Evolutionary conservation across 148 eudicot genomes (phyloP), one percentile per base, ranked within the genome.

Genomic region (Persicaria tinctoria): DNA sequence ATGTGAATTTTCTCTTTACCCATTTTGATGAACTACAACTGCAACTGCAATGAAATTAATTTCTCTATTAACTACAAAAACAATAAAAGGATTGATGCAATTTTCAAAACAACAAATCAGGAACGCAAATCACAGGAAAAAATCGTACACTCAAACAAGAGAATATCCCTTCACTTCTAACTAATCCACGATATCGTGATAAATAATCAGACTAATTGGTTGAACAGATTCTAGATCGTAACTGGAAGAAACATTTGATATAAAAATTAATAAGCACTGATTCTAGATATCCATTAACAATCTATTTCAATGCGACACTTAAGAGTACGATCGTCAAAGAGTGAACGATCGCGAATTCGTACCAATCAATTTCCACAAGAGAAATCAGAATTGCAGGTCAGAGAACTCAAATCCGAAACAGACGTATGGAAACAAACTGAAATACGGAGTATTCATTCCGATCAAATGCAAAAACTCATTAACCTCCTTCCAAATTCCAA

Each of bases 1-100:
- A 82, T 82, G 70, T 79, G 85, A 73, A 70, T 23, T 74, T 76
- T 82, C 68, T 79, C 85, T 46, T 82, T 82, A 73, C 84, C 82
- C 85, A 82, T 79, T 81, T 16, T 55, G 60, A 55, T 12, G 20
- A 16, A n/a, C 60, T 55, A 55, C 13, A 55, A 55, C 18, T 55
- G 60, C 13, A 55, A 55, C 18, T 55, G 60, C 60, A 55, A 55
- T 5, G 7, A 14, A n/a, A 32, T 32, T 1, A 86, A 50, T 85
- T 76, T 41, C 84, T 5, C n/a, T 20, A 55, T 55, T 17, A 55
- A 23, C 20, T 7, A 50, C 11, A 32, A 32, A 32, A 32, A 32
- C 0, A 3, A 32, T 32, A 32, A 32, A 32, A 32, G 41, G 41
- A 32, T 32, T 2, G 41, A 32, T 2, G 41, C 53, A 50, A 7